Evolutionary conservation across 805 yeast species (phyloP).

Genomic region (Wilhelminamyces savonicus): DNA sequence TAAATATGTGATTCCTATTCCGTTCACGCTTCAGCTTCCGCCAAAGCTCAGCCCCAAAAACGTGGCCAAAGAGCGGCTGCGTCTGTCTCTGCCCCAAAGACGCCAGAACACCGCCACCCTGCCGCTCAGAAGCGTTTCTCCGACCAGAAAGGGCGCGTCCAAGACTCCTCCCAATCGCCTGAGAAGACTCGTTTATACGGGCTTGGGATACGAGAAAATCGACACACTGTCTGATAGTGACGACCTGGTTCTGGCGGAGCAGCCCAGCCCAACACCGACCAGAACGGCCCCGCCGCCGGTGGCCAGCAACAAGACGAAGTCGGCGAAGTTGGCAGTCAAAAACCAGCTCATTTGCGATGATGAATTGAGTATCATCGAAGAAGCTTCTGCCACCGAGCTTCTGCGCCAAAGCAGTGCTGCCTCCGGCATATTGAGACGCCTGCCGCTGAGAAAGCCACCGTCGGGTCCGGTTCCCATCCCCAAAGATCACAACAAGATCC

Average conservation of each 20-base stretch:
- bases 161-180: conserved; percentile 8
- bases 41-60: conserved; percentile 31
- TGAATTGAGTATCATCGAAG: conserved; percentile 39
- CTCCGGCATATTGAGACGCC: too few species aligned
- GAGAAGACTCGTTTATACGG: conserved; percentile 25
- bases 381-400: conserved; percentile 21
- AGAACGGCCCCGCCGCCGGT: conserved; percentile 21
- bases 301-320: conserved; percentile 17
- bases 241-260: conserved; percentile 1
- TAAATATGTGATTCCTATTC: conserved; percentile 35
- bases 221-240: conserved; percentile 19
- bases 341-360: conserved; percentile 19
- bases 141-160: too few species aligned
- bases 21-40: conserved; percentile 35
- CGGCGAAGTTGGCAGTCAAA: conserved; percentile 15
- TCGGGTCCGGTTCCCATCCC: too few species aligned
- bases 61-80: conserved; percentile 2
- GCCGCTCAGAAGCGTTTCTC: too few species aligned
- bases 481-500: too few species aligned
- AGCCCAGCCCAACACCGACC: conserved; percentile 2
- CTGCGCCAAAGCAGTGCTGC: too few species aligned
- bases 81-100: conserved; percentile 10
- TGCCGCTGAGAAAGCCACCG: too few species aligned
- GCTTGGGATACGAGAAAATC: conserved; percentile 30
- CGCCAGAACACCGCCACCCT: too few species aligned